phyloP scores from a whole-genome alignment of 257 asterid species.

The Solanum gandarillasii region DNA sequence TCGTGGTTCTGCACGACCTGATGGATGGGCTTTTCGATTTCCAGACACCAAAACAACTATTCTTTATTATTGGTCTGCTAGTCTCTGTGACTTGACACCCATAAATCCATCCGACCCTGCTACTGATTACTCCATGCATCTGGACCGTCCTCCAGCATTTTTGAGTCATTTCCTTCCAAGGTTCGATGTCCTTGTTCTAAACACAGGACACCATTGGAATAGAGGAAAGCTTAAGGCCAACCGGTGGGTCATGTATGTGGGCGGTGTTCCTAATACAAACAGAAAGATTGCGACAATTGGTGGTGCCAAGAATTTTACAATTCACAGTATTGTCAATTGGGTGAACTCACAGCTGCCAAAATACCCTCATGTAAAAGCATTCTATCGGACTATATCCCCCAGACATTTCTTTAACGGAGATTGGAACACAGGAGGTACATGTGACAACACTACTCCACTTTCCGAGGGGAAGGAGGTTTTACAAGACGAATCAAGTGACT shows the following conservation, averaged over 20 bases:
- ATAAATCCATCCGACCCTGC: slow-evolving; percentile 25
- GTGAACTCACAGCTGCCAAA: slow-evolving; percentile 63
- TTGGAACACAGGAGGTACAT: slow-evolving; percentile 93
- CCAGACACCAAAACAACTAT: slow-evolving; percentile 70
- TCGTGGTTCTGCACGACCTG: slow-evolving; percentile 69
- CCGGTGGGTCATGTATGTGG: slow-evolving; percentile 73
- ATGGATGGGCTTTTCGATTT: slow-evolving; percentile 92
- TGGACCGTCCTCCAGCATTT: slow-evolving; percentile 84
- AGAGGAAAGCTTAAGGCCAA: slow-evolving; percentile 75
- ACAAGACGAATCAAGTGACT: slow-evolving; percentile 61
- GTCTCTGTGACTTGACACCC: slow-evolving; percentile 77
- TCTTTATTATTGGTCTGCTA: slow-evolving; percentile 95
- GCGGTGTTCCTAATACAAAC: slow-evolving; percentile 58
- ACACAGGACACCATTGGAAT: slow-evolving; percentile 97
- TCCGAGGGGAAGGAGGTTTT: slow-evolving; percentile 64
- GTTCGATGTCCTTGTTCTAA: slow-evolving; percentile 57
- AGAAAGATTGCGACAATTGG: slow-evolving; percentile 39
- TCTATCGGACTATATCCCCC: slow-evolving; percentile 70
- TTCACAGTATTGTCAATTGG: slow-evolving; percentile 66
- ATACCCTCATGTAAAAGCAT: slow-evolving; percentile 59
- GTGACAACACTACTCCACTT: slow-evolving; percentile 74
- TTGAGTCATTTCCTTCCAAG: slow-evolving; percentile 41
- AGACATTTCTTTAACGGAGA: slow-evolving; percentile 93
- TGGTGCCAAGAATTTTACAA: slow-evolving; percentile 63
- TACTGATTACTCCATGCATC: slow-evolving; percentile 78